Conservation (phyloP, 345 rosid genomes). For the Hypericum perforatum region DNA sequence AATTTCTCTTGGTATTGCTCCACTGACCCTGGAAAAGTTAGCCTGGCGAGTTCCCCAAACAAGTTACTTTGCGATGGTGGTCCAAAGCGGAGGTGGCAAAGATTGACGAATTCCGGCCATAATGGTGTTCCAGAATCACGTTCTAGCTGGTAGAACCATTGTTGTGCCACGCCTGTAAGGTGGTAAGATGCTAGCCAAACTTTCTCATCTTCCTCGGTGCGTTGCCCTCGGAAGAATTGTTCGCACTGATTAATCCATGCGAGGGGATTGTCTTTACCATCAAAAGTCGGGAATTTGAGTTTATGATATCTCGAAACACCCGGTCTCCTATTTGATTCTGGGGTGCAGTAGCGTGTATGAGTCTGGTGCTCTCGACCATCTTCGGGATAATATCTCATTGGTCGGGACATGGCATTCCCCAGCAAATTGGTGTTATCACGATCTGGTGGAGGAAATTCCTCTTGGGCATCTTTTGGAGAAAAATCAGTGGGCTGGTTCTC, state of each 20-base stretch:
- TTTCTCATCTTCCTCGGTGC: background rate
- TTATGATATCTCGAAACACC: too few relatives aligned
- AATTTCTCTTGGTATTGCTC: too few relatives aligned
- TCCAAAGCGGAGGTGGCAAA: background rate
- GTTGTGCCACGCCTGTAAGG: too few relatives aligned
- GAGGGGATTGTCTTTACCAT: background rate
- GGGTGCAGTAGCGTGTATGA: too few relatives aligned
- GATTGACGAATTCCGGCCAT: background rate
- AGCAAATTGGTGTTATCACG: too few relatives aligned
- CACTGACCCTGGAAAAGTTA: background rate
- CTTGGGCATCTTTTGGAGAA: too few relatives aligned
- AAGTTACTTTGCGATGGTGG: background rate
- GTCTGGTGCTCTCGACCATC: too few relatives aligned
- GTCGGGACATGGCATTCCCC: too few relatives aligned
- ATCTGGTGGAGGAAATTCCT: too few relatives aligned
- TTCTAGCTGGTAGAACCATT: background rate
- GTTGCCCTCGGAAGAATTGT: background rate
- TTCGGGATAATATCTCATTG: too few relatives aligned
- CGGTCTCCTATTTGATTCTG: too few relatives aligned
- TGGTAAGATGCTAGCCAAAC: slow-evolving; percentile 1
- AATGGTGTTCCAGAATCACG: background rate
- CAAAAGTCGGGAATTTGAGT: background rate
- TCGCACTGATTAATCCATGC: background rate
- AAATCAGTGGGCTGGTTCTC: too few relatives aligned
- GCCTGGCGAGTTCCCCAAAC: background rate